A percentile compares a stretch with the other conserved stretches of the same genome.
Conservation (phyloP, 2,329 filamentous ascomycete species). For the Ramularia endophylla region DNA sequence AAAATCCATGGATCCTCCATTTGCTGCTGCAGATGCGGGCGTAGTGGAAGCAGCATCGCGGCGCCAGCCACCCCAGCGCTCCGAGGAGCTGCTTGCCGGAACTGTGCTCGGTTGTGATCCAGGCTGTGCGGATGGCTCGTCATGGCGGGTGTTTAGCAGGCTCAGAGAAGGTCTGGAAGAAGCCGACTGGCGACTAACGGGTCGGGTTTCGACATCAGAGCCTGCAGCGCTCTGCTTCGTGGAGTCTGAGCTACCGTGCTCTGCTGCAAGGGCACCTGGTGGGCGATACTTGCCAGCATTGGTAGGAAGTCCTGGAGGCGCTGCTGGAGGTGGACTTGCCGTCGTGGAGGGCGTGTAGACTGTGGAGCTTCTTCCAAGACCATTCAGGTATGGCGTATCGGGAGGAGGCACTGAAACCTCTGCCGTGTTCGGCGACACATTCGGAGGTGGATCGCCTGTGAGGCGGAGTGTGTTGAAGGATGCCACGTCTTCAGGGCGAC, state of each 20-base stretch:
- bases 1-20: slow-evolving; percentile 40
- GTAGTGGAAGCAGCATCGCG: slow-evolving; percentile 31
- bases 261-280: slow-evolving; percentile 23
- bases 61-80: slow-evolving; percentile 43
- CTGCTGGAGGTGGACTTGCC: slow-evolving; percentile 23
- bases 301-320: too few relatives aligned
- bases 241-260: slow-evolving; percentile 14
- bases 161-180: slow-evolving; percentile 22
- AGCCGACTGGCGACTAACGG: slow-evolving; percentile 20
- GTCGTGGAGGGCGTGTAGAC: slow-evolving; percentile 19
- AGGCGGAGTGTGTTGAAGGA: slow-evolving; percentile 56
- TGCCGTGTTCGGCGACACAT: too few relatives aligned
- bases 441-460: not conserved
- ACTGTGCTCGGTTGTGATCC: slow-evolving; percentile 13
- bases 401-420: slow-evolving; percentile 51
- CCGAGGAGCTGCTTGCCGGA: slow-evolving; percentile 28
- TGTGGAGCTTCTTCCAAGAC: slow-evolving; percentile 26
- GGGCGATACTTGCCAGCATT: slow-evolving; percentile 28
- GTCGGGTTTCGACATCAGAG: slow-evolving; percentile 21
- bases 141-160: slow-evolving; percentile 19
- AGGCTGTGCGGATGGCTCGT: slow-evolving; percentile 12
- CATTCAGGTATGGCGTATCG: slow-evolving; percentile 27
- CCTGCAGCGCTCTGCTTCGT: slow-evolving; percentile 18
- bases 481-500: slow-evolving; percentile 80
- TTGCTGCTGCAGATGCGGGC: slow-evolving; percentile 6